A percentile compares a stretch with the other conserved stretches of the same genome.
phyloP scores from a whole-genome alignment of 2,329 filamentous ascomycete species.

The Aspergillus bombycis region DNA sequence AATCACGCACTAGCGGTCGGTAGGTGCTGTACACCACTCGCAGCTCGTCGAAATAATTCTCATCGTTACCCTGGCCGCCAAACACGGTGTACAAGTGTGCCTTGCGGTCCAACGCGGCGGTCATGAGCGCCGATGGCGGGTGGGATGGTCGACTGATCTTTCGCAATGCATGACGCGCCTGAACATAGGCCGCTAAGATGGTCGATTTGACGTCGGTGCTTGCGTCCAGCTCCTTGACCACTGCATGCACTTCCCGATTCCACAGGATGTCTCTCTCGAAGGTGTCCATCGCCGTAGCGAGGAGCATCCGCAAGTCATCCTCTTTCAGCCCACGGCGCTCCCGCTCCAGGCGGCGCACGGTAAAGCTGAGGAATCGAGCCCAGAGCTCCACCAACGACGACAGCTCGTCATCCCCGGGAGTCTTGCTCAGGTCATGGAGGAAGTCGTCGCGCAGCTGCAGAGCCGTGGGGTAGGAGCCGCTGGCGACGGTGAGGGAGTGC shows the following conservation, averaged over 20 bases:
- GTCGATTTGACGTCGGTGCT: background rate
- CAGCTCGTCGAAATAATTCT: constrained; percentile 30
- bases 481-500: constrained; percentile 15
- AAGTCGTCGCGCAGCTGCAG: constrained; percentile 17
- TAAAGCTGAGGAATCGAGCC: constrained; percentile 18
- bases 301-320: constrained; percentile 1
- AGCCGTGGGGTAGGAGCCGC: constrained; percentile 14
- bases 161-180: background rate
- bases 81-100: constrained; percentile 22
- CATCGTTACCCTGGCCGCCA: constrained; percentile 34
- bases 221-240: constrained; percentile 12
- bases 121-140: background rate
- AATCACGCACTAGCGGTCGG: constrained; percentile 9
- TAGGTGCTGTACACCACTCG: constrained; percentile 28
- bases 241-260: constrained; percentile 14
- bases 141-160: background rate
- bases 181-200: background rate
- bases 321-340: constrained; percentile 8
- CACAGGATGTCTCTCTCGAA: constrained; percentile 14
- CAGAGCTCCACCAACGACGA: constrained; percentile 17
- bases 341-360: constrained; percentile 13
- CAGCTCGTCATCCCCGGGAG: constrained; percentile 6
- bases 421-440: constrained; percentile 13
- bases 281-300: constrained; percentile 3
- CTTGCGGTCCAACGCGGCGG: background rate